Percentiles rank a stretch among this genome's conserved stretches.
Evolutionary conservation across 2,329 filamentous ascomycete genomes (phyloP).

Genomic region (Massarina eburnea): DNA sequence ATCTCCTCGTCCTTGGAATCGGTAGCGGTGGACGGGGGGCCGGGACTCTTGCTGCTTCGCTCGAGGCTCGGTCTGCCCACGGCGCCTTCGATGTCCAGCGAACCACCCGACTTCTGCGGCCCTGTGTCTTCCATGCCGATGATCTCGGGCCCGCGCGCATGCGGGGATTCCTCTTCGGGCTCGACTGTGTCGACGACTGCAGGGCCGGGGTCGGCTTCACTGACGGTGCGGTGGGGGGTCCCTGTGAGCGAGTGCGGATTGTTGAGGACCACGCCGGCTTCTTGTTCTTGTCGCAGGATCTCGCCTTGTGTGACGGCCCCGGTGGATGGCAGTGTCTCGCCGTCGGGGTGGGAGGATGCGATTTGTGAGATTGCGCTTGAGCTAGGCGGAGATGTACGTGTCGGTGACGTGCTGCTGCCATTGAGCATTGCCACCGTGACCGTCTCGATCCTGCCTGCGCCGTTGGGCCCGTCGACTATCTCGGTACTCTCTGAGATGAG

Average conservation of each 20-base stretch:
- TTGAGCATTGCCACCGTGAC: constrained; percentile 68
- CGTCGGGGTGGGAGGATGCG: constrained; percentile 35
- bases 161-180: constrained; percentile 63
- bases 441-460: constrained; percentile 76
- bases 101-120: constrained; percentile 64
- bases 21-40: constrained; percentile 4
- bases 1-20: constrained; percentile 24
- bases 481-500: constrained; percentile 74
- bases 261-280: constrained; percentile 73
- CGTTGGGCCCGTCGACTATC: constrained; percentile 79
- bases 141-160: constrained; percentile 80
- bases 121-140: constrained; percentile 88
- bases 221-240: constrained; percentile 26
- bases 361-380: constrained; percentile 25
- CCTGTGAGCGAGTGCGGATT: constrained; percentile 36
- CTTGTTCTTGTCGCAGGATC: constrained; percentile 81
- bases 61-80: constrained; percentile 38
- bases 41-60: constrained; percentile 31
- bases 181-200: constrained; percentile 39
- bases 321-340: constrained; percentile 39
- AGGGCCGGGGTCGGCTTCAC: constrained; percentile 16
- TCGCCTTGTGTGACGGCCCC: constrained; percentile 70
- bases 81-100: constrained; percentile 39
- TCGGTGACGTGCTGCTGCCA: constrained; percentile 1
- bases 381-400: constrained; percentile 5